Conservation (phyloP, 2,329 filamentous ascomycete genomes). For the Lachnum nothofagi region DNA sequence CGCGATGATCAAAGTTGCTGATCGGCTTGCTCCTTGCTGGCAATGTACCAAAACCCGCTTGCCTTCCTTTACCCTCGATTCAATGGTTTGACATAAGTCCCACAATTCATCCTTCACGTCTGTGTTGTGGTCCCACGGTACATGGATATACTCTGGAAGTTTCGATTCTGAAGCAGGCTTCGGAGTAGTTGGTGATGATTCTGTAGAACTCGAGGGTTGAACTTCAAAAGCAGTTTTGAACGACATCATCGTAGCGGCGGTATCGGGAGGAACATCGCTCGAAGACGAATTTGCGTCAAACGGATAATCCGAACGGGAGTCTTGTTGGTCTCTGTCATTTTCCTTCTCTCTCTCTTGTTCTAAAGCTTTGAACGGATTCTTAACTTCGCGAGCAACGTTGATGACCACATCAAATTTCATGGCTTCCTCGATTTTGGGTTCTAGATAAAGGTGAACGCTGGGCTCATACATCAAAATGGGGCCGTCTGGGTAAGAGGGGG, state of each 20-base stretch:
- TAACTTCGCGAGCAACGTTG: slow-evolving; percentile 78
- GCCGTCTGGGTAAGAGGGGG: slow-evolving; percentile 75
- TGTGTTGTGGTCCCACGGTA: slow-evolving; percentile 84
- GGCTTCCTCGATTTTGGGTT: slow-evolving; percentile 73
- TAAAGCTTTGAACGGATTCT: slow-evolving; percentile 60
- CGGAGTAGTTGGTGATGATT: slow-evolving; percentile 48
- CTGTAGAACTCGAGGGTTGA: slow-evolving; percentile 34
- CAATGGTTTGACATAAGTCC: slow-evolving; percentile 69
- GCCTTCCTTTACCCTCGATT: slow-evolving; percentile 63
- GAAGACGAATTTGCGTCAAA: slow-evolving; percentile 22
- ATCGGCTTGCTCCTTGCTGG: slow-evolving; percentile 80
- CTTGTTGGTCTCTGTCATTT: slow-evolving; percentile 8
- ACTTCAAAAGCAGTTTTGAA: slow-evolving; percentile 59
- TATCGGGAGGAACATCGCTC: slow-evolving; percentile 39
- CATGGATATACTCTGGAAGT: slow-evolving; percentile 77
- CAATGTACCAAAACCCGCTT: slow-evolving; percentile 81
- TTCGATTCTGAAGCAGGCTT: slow-evolving; percentile 45
- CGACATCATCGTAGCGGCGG: slow-evolving; percentile 52
- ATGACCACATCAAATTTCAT: slow-evolving; percentile 75
- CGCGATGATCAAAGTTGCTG: slow-evolving; percentile 79
- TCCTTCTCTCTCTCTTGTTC: slow-evolving; percentile 30
- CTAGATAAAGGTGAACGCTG: slow-evolving; percentile 71
- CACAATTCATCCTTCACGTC: slow-evolving; percentile 76
- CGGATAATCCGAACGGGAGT: slow-evolving; percentile 26
- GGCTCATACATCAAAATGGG: slow-evolving; percentile 78